Evolutionary conservation across 768 basidiomycete species (phyloP).

Genomic region (Lactarius psammicola): DNA sequence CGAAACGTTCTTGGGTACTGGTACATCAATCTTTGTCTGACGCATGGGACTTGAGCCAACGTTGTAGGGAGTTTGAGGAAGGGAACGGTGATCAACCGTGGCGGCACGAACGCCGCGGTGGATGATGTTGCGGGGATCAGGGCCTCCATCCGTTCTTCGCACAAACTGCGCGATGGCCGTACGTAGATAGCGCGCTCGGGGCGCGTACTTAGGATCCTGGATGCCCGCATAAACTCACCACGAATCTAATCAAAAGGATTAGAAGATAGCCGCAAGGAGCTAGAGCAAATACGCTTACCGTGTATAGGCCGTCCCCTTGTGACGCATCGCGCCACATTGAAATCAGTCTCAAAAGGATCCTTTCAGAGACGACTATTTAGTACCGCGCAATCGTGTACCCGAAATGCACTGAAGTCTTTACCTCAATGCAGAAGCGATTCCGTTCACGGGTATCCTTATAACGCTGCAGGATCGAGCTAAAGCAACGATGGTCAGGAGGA

Average conservation of each 20-base stretch:
- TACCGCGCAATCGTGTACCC: neutral
- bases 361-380: conserved; percentile 34
- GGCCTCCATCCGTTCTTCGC: conserved; percentile 81
- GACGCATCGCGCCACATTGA: conserved; percentile 95
- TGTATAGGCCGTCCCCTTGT: conserved; percentile 95
- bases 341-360: conserved; percentile 97
- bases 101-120: conserved; percentile 43
- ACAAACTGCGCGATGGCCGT: conserved; percentile 86
- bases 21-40: conserved; percentile 39
- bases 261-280: neutral
- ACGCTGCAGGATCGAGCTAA: conserved; percentile 37
- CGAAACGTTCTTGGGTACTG: conserved; percentile 40
- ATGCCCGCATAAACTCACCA: conserved; percentile 97
- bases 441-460: conserved; percentile 78
- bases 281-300: conserved; percentile 48
- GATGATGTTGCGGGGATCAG: conserved; percentile 51
- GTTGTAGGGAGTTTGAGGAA: conserved; percentile 69
- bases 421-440: conserved; percentile 96
- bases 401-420: conserved; percentile 35
- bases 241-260: conserved; percentile 66
- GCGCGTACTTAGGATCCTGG: conserved; percentile 74
- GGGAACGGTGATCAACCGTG: conserved; percentile 48
- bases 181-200: conserved; percentile 79
- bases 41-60: conserved; percentile 62
- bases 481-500: conserved; percentile 1